Conservation (phyloP, 805 yeast genomes). For the Candida caryicola region DNA sequence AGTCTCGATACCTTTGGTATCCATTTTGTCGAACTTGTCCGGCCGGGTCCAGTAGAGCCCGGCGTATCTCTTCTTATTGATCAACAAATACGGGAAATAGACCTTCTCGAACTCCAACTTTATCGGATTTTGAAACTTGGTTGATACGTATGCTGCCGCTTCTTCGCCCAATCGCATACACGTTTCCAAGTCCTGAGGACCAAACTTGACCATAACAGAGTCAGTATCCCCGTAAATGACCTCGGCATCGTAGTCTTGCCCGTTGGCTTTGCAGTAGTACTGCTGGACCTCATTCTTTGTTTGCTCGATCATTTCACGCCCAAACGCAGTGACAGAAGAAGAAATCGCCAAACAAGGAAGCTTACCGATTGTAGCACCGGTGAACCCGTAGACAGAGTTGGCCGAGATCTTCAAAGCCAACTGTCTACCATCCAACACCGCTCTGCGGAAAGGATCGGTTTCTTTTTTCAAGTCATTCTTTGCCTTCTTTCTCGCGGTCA, state of each 20-base stretch:
- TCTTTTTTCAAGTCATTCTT: conserved; percentile 87
- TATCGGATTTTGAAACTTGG: conserved; percentile 77
- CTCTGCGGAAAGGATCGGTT: conserved; percentile 89
- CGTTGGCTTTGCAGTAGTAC: conserved; percentile 75
- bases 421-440: conserved; percentile 95
- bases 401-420: conserved; percentile 95
- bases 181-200: conserved; percentile 70
- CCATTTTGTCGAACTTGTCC: conserved; percentile 92
- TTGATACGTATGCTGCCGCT: conserved; percentile 87
- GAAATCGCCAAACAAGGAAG: conserved; percentile 96
- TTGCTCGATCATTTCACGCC: conserved; percentile 93
- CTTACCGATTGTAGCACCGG: conserved; percentile 98
- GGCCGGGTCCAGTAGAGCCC: conserved; percentile 95
- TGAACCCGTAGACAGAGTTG: conserved; percentile 96
- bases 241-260: conserved; percentile 77
- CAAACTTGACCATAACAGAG: conserved; percentile 98
- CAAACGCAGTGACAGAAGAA: conserved; percentile 91
- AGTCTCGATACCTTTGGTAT: conserved; percentile 96
- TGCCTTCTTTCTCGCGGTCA: conserved; percentile 90
- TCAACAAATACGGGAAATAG: conserved; percentile 88
- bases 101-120: conserved; percentile 96
- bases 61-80: conserved; percentile 95
- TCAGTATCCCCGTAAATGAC: conserved; percentile 99
- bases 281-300: conserved; percentile 86
- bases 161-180: conserved; percentile 93